These are phyloP conservation scores for Pleurotus giganteus DNA, from an alignment of 768 basidiomycete species.

Conservation along the genomic window DNA sequence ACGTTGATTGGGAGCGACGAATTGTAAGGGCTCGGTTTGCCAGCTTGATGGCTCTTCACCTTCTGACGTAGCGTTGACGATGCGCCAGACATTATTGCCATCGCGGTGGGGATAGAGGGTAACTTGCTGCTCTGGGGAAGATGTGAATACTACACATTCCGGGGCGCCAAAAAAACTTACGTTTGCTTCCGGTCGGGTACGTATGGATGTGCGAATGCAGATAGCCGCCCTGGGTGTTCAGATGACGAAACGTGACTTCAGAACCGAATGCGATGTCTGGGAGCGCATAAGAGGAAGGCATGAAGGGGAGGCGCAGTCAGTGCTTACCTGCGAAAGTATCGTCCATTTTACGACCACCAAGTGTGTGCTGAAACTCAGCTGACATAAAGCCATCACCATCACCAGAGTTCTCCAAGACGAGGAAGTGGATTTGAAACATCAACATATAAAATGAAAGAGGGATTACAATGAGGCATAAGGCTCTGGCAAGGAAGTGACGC, in stretches of 20 bases:
- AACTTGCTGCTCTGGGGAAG: slow-evolving; percentile 84
- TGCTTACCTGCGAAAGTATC: slow-evolving; percentile 85
- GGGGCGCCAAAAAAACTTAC: slow-evolving; percentile 37
- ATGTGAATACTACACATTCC: slow-evolving; percentile 2
- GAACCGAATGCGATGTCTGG: slow-evolving; percentile 87
- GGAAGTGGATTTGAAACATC: slow-evolving; percentile 96
- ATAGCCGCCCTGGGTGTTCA: slow-evolving; percentile 99
- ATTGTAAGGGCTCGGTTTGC: slow-evolving; percentile 50
- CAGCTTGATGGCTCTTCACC: slow-evolving; percentile 41
- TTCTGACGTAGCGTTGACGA: slow-evolving; percentile 69
- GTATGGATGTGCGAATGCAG: slow-evolving; percentile 91
- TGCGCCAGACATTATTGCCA: slow-evolving; percentile 89
- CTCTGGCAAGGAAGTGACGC: slow-evolving; percentile 85
- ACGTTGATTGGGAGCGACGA: slow-evolving; percentile 62
- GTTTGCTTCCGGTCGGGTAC: slow-evolving; percentile 89
- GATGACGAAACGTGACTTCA: slow-evolving; percentile 76
- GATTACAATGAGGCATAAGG: slow-evolving; percentile 83
- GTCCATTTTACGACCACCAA: slow-evolving; percentile 84
- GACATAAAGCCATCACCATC: slow-evolving; percentile 99
- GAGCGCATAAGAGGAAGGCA: background rate
- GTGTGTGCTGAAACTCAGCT: slow-evolving; percentile 96
- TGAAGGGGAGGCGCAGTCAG: background rate
- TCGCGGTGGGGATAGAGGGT: slow-evolving; percentile 99
- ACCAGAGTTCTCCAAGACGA: slow-evolving; percentile 83
- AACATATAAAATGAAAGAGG: slow-evolving; percentile 90